Evolutionary conservation across 2,329 filamentous ascomycete species (phyloP).

Genomic region (Rhynchosporium secalis): DNA sequence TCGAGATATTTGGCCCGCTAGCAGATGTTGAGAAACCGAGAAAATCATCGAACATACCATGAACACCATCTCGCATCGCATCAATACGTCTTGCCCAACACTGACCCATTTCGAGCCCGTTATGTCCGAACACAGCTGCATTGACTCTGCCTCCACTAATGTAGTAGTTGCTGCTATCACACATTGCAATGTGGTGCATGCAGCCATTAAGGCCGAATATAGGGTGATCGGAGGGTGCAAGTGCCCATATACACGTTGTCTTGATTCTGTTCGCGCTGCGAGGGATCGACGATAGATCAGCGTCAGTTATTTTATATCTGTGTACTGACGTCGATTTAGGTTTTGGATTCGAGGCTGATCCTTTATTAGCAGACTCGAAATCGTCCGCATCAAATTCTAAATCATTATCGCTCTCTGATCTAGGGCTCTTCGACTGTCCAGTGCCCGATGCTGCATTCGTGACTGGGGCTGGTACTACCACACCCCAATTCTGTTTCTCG

Average conservation of each 20-base stretch:
- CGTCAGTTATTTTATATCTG: too few species aligned
- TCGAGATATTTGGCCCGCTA: too few species aligned
- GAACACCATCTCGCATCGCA: constrained; percentile 8
- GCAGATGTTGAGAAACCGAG: too few species aligned
- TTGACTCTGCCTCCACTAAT: not conserved
- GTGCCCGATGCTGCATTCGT: not conserved
- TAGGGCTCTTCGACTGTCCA: too few species aligned
- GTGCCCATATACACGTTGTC: not conserved
- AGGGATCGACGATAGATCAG: not conserved
- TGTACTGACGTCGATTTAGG: too few species aligned
- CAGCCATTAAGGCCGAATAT: not conserved
- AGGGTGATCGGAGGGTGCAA: not conserved
- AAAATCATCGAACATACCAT: constrained; percentile 1
- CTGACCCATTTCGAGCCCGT: not conserved
- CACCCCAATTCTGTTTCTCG: constrained; percentile 2
- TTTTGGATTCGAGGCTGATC: too few species aligned
- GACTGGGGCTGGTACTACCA: not conserved
- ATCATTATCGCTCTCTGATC: too few species aligned
- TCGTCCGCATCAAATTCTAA: too few species aligned
- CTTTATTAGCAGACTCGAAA: too few species aligned
- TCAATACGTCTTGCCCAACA: constrained; percentile 9
- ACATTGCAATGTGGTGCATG: not conserved
- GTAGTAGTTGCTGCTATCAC: not conserved
- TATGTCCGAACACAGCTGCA: constrained; percentile 4
- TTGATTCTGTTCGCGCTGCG: not conserved